phyloP scores from a whole-genome alignment of 176 grass and related monocot genomes.

The Oryza officinalis region DNA sequence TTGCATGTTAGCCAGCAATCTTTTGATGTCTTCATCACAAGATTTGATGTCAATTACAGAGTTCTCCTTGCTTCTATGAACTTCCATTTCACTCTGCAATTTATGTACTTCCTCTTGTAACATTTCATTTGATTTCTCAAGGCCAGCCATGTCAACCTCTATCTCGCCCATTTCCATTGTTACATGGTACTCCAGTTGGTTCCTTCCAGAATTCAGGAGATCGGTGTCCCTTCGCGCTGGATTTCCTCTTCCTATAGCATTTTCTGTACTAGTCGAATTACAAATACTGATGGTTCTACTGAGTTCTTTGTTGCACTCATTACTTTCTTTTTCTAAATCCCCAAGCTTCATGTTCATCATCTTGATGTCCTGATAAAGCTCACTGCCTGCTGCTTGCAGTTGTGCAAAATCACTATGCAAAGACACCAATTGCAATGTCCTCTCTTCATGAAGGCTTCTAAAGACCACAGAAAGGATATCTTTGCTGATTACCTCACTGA shows the following conservation, averaged over 20 bases:
- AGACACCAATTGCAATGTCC: conserved; percentile 42
- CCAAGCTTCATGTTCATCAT: conserved; percentile 53
- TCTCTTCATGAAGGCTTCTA: conserved; percentile 62
- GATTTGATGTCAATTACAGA: conserved; percentile 39
- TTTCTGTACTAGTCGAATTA: conserved; percentile 29
- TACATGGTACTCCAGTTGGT: conserved; percentile 9
- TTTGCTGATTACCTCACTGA: conserved; percentile 57
- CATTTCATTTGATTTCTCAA: conserved; percentile 45
- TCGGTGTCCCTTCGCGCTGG: background rate
- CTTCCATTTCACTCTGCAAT: conserved; percentile 39
- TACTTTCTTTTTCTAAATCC: conserved; percentile 42
- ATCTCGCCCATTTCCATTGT: conserved; percentile 30
- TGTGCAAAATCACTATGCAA: conserved; percentile 48
- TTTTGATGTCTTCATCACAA: conserved; percentile 61
- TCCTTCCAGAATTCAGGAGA: conserved; percentile 36
- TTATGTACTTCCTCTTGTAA: conserved; percentile 41
- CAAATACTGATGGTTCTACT: conserved; percentile 38
- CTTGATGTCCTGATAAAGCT: conserved; percentile 54
- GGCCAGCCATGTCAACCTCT: conserved; percentile 20
- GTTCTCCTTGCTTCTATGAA: conserved; percentile 50
- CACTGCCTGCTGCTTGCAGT: conserved; percentile 50
- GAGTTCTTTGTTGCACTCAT: conserved; percentile 40
- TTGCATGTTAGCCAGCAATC: conserved; percentile 62
- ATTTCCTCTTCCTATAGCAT: conserved; percentile 20
- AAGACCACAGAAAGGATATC: conserved; percentile 67